Conservation (phyloP, 805 yeast species). For the Torulaspora maleeae region DNA sequence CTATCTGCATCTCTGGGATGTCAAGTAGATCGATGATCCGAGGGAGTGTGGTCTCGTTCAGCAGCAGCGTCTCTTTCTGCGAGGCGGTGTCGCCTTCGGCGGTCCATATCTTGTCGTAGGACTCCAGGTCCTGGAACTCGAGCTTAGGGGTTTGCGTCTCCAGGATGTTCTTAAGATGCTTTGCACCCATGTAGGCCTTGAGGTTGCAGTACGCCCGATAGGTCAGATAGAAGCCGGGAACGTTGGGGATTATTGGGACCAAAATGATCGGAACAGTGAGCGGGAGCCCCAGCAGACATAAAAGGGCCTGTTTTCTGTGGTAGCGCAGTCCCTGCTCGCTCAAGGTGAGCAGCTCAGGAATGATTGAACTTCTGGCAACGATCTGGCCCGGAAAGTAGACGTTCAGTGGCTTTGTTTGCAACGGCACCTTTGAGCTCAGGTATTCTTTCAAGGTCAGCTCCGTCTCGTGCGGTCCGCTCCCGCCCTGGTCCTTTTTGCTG, state of each 20-base stretch:
- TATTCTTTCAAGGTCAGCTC: slow-evolving; percentile 20
- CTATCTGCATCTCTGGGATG: slow-evolving; percentile 41
- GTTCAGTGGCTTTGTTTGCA: slow-evolving; percentile 35
- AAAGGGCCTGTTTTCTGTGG: slow-evolving; percentile 53
- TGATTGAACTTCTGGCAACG: slow-evolving; percentile 31
- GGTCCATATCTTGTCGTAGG: slow-evolving; percentile 24
- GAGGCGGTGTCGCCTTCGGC: slow-evolving; percentile 6
- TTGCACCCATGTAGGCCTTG: slow-evolving; percentile 71
- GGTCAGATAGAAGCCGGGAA: slow-evolving; percentile 83
- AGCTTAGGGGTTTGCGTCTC: slow-evolving; percentile 40
- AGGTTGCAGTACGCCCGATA: slow-evolving; percentile 81
- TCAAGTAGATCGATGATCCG: slow-evolving; percentile 43
- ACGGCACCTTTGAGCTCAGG: slow-evolving; percentile 11
- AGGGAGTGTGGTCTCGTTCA: slow-evolving; percentile 45
- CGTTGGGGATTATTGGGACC: slow-evolving; percentile 82
- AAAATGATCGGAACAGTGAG: slow-evolving; percentile 73
- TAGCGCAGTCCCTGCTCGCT: slow-evolving; percentile 42
- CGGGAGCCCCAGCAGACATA: slow-evolving; percentile 62
- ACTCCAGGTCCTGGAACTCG: slow-evolving; percentile 33
- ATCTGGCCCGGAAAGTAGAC: slow-evolving; percentile 48
- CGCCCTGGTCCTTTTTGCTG: slow-evolving; percentile 10
- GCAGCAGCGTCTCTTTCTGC: slow-evolving; percentile 6
- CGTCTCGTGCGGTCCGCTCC: slow-evolving; percentile 10
- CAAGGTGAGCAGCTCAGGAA: slow-evolving; percentile 40
- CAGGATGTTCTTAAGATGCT: slow-evolving; percentile 58